These are phyloP conservation scores for Globisporangium abappressorium DNA, from an alignment of 352 stramenopile species.

Conservation along the genomic window DNA sequence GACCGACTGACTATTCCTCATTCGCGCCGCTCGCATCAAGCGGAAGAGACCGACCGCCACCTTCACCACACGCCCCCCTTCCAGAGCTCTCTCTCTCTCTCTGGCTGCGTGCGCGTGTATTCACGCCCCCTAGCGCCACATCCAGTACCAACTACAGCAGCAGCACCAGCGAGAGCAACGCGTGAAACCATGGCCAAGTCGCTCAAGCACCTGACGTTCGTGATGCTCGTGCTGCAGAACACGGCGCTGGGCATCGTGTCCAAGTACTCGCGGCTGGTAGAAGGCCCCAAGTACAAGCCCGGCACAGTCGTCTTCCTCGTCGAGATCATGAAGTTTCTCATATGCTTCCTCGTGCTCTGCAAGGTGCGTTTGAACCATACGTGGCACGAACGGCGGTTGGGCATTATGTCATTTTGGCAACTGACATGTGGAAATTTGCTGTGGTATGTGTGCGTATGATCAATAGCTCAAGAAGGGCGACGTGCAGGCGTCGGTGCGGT, in stretches of 20 bases:
- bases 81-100: not conserved
- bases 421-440: not conserved
- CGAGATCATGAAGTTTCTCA: conserved; percentile 77
- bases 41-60: not conserved
- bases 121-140: too few relatives aligned
- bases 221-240: conserved; percentile 87
- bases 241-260: conserved; percentile 83
- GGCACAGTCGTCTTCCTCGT: conserved; percentile 80
- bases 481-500: conserved; percentile 49
- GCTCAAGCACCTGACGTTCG: conserved; percentile 79
- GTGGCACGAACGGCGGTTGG: not conserved
- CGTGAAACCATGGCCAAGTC: conserved; percentile 24
- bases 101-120: not conserved
- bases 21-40: not conserved
- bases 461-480: conserved; percentile 48
- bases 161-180: not conserved
- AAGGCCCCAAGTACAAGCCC: conserved; percentile 79
- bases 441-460: not conserved
- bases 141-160: not conserved
- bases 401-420: not conserved
- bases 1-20: not conserved
- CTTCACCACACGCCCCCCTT: not conserved
- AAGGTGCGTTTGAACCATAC: conserved; percentile 20
- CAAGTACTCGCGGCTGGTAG: conserved; percentile 78
- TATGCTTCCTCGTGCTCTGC: conserved; percentile 76